Evolutionary conservation across 139 green algal species (phyloP).

Genomic region (Raphidocelis subcapitata): DNA sequence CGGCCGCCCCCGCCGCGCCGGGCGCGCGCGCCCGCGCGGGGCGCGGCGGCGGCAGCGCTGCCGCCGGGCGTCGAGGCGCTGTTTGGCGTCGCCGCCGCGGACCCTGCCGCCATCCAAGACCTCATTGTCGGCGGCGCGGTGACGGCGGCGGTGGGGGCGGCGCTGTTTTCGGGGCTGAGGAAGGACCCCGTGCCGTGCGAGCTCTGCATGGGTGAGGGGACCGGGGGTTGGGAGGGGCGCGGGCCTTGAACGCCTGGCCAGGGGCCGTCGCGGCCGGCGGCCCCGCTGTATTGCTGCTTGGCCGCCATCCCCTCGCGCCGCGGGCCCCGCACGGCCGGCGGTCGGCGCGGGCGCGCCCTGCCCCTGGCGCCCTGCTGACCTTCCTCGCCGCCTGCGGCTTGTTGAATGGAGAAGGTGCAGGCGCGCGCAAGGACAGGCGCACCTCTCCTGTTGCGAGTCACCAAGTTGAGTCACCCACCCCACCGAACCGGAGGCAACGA

Average conservation of each 20-base stretch:
- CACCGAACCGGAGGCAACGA: too few species aligned
- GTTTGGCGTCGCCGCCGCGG: background rate
- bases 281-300: too few species aligned
- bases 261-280: background rate
- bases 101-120: constrained; percentile 29
- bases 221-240: too few species aligned
- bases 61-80: constrained; percentile 1
- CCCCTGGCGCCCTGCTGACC: too few species aligned
- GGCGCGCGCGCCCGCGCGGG: background rate
- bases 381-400: too few species aligned
- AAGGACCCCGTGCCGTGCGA: constrained; percentile 44
- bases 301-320: too few species aligned
- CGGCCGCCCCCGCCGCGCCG: background rate
- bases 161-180: constrained; percentile 40
- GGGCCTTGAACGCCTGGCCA: background rate
- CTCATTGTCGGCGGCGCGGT: constrained; percentile 54
- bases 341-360: too few species aligned
- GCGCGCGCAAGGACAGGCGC: too few species aligned
- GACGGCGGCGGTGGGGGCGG: constrained; percentile 31
- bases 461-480: too few species aligned
- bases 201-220: constrained; percentile 29
- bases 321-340: too few species aligned
- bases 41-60: background rate
- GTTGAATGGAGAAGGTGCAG: too few species aligned
- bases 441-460: too few species aligned